Percentiles rank a stretch among this genome's conserved stretches.
These are phyloP conservation scores for Rhodocollybia butyracea DNA, from an alignment of 768 basidiomycete genomes.

Conservation along the genomic window DNA sequence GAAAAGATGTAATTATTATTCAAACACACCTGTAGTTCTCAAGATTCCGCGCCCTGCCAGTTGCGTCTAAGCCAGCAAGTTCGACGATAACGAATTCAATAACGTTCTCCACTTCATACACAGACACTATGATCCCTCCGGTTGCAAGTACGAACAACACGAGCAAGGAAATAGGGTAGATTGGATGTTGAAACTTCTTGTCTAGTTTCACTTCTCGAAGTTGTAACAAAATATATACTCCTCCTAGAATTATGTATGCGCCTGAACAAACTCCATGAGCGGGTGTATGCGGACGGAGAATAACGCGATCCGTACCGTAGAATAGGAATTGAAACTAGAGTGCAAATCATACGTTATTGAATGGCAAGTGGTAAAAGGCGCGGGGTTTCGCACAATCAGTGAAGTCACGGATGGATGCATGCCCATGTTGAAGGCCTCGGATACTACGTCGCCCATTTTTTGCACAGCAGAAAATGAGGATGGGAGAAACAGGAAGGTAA, in stretches of 20 bases:
- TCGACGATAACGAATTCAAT: neutral
- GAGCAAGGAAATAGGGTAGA: constrained; percentile 2
- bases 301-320: neutral
- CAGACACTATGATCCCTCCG: neutral
- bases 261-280: no score
- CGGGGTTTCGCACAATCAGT: neutral
- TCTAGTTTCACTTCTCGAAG: neutral
- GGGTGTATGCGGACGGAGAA: neutral
- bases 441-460: neutral
- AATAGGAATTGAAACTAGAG: constrained; percentile 1
- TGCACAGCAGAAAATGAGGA: no score
- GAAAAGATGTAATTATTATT: neutral
- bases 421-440: neutral
- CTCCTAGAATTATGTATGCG: neutral
- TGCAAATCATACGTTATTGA: neutral
- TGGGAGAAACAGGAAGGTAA: neutral
- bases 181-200: neutral
- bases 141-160: constrained; percentile 3
- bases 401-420: neutral
- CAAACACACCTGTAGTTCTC: neutral
- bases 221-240: neutral
- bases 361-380: neutral
- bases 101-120: neutral
- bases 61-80: neutral
- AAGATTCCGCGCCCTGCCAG: neutral